Evolutionary conservation across 495 filamentous ascomycete species (phyloP).

Genomic region (Trichocladium antarcticum): DNA sequence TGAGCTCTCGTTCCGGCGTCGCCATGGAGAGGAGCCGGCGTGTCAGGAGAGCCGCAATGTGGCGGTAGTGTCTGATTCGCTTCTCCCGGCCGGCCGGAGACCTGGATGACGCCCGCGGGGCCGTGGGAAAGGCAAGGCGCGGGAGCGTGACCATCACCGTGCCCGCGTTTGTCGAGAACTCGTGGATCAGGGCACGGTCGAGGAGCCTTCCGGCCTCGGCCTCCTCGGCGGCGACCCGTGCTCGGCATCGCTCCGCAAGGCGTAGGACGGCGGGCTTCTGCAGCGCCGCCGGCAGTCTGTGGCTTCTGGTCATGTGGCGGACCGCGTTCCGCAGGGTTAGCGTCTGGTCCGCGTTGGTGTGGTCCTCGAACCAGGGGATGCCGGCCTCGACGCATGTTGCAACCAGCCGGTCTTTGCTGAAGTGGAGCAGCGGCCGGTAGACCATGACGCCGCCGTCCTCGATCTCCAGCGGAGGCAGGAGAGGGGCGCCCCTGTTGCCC

Average conservation of each 20-base stretch:
- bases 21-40: conserved; percentile 31
- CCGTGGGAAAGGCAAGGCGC: conserved; percentile 10
- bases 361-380: conserved; percentile 70
- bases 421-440: conserved; percentile 62
- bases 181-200: conserved; percentile 23
- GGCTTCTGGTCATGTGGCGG: conserved; percentile 48
- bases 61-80: conserved; percentile 25
- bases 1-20: conserved; percentile 27
- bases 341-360: conserved; percentile 71
- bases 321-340: conserved; percentile 72
- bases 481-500: conserved; percentile 2
- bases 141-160: conserved; percentile 35
- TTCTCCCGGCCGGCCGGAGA: conserved; percentile 17
- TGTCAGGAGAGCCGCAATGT: conserved; percentile 31
- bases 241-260: conserved; percentile 34
- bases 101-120: conserved; percentile 2
- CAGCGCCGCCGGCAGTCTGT: conserved; percentile 58
- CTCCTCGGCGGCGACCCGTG: conserved; percentile 22
- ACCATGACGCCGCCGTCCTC: conserved; percentile 62
- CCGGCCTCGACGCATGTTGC: conserved; percentile 56
- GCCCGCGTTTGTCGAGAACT: conserved; percentile 33
- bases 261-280: conserved; percentile 51
- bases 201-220: conserved; percentile 27
- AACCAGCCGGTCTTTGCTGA: conserved; percentile 59
- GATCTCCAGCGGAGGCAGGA: conserved; percentile 26